Conservation (phyloP, 1,139 yeast species). For the Kodamaea derodonti region DNA sequence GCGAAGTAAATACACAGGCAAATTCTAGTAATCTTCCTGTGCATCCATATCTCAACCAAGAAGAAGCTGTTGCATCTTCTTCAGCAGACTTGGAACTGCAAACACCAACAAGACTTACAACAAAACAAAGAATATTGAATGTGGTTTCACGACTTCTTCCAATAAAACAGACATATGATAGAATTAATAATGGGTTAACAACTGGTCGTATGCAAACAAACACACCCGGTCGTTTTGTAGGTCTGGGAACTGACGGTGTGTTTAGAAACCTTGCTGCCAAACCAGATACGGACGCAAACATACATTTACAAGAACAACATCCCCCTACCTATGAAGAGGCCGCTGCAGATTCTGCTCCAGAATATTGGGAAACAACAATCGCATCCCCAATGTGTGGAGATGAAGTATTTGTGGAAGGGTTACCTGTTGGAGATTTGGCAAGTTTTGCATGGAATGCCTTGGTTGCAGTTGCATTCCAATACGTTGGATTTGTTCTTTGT, state of each 20-base stretch:
- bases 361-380: conserved; percentile 92
- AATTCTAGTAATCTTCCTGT: not conserved
- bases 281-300: conserved; percentile 53
- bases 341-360: conserved; percentile 91
- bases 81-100: conserved; percentile 20
- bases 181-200: conserved; percentile 40
- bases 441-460: conserved; percentile 87
- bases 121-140: conserved; percentile 29
- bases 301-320: conserved; percentile 39
- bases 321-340: conserved; percentile 98
- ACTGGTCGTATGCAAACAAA: conserved; percentile 47
- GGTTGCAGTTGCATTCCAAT: conserved; percentile 87
- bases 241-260: conserved; percentile 80
- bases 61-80: not conserved
- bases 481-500: conserved; percentile 87
- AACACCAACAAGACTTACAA: conserved; percentile 16
- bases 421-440: conserved; percentile 92
- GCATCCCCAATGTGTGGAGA: conserved; percentile 80
- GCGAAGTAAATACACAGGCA: not conserved
- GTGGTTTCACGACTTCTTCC: conserved; percentile 36
- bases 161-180: conserved; percentile 41
- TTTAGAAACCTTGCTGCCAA: conserved; percentile 88
- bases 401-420: conserved; percentile 89
- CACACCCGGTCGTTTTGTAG: conserved; percentile 44
- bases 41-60: not conserved